Evolutionary conservation across 164 flowering plant species (phyloP), one percentile per base, ranked within the genome.

Genomic region (Amborella trichopoda): DNA sequence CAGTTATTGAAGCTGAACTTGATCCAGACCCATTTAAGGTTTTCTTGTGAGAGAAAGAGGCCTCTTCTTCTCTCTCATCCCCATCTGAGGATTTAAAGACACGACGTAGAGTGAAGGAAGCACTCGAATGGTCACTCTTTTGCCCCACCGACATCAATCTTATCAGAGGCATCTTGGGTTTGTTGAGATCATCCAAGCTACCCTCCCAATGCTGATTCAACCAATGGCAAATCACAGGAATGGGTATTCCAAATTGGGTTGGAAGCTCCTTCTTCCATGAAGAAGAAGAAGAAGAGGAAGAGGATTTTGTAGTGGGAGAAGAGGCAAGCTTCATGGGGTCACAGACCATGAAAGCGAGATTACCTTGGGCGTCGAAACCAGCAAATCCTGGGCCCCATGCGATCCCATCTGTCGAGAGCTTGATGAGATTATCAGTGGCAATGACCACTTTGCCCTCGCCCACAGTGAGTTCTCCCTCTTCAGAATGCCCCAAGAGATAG

Each of bases 241-340:
- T 74, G 2, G 99, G 99, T 49, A 91, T 87, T 11, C 99, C 96
- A 63, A 91, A 91, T 47, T 90, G 98, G 78, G 67, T 75, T 2
- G 80, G 71, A 48, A 45, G 56, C 59, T 83, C 98, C 56, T 71
- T 90, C 58, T 83, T 90, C 5, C 95, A 83, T 13, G 93, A 75
- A 3, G 90, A 52, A 13, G 96, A 75, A 3, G 95, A 73, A 3
- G 94, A 67, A 1, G 89, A 72, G 14, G 99, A 73, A 41, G 93
- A 66, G 10, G 96, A 82, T 46, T 75, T 81, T 14, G 80, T 62
- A 25, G 76, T 68, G 26, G 96, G 96, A 33, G 99, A 87, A 40
- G 96, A 71, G n/a, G 99, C 96, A 16, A 91, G 80, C 53, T 91
- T 91, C 96, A 87, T 91, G 18, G 96, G 99, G 61, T 91, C 96